Evolutionary conservation across 108 stramenopile species (phyloP).

Genomic region (Schizochytrium sp.): DNA sequence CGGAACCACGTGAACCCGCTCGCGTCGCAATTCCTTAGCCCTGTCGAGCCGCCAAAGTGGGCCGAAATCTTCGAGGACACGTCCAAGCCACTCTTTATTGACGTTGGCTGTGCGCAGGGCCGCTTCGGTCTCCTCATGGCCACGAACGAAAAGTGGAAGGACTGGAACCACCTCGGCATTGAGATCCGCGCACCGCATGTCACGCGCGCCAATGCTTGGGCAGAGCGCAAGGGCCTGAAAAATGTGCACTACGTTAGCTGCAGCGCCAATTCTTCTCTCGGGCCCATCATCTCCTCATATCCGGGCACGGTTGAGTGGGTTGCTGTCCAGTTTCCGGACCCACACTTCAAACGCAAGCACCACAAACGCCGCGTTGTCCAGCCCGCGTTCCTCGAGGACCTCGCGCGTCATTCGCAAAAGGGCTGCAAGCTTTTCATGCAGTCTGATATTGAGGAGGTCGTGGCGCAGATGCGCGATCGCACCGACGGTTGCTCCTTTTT

Average conservation of each 20-base stretch:
- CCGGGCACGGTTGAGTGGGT: neutral
- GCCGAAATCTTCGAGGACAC: neutral
- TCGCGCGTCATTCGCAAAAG: neutral
- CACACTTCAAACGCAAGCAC: constrained; percentile 21
- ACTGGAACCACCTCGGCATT: neutral
- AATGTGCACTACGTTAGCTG: constrained; percentile 8
- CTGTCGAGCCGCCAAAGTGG: neutral
- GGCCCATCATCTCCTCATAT: neutral
- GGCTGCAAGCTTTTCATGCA: neutral
- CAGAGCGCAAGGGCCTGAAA: neutral
- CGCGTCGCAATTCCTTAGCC: neutral
- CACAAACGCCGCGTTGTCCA: constrained; percentile 18
- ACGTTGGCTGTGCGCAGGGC: constrained; percentile 1
- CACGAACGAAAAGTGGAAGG: neutral
- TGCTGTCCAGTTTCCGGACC: constrained; percentile 24
- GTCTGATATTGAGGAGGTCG: neutral
- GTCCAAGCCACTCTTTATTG: neutral
- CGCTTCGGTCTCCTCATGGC: constrained; percentile 11
- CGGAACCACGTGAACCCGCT: constrained; percentile 15
- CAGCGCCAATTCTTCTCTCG: neutral
- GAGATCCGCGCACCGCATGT: neutral
- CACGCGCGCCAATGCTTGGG: neutral
- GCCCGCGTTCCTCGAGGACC: neutral
- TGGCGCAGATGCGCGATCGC: constrained; percentile 9
- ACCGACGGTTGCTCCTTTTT: neutral